Evolutionary conservation across 2,329 filamentous ascomycete species (phyloP), one percentile per base, ranked within the genome.

Genomic region (Phialophora verrucosa): DNA sequence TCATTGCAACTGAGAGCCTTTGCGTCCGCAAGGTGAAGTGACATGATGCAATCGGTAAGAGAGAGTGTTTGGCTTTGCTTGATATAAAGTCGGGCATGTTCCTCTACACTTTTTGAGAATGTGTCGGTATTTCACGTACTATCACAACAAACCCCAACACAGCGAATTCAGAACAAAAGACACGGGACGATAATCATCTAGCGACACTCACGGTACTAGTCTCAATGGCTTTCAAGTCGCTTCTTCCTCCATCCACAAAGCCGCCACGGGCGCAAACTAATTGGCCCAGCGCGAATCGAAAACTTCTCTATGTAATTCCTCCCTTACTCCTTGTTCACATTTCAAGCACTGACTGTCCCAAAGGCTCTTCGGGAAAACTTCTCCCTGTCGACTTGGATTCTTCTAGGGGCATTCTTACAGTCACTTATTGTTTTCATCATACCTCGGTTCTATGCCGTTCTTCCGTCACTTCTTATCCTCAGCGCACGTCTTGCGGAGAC

Each of bases 321-420:
- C 25, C 20, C 10, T 35, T 59, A 17, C 44, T 10, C 27, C 4
- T 4, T 10, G n/a, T 27, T 27, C 23, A 4, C 35, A 11, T 56
- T 47, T 31, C 7, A 17, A 47, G 11, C 35, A 31, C 54, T 63
- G 61, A 64, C 35, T 17, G 12, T 23, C 14, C 27, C 14, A 20
- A 17, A 68, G 66, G 35, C 47, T 8, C 51, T 76, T 25, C 77
- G 78, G 23, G 74, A 79, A 63, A 76, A 76, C 59, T 75, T 82
- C 67, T 73, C 73, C 25, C 72, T 81, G 64, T 71, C 76, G 11
- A 80, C 78, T 17, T 81, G 78, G 78, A 76, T 82, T 20, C 69
- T 78, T 31, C 27, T 81, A 14, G 79, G 81, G 42, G 78, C 77
- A 35, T 63, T 77, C 23, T 62, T 79, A 8, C 80, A 83, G 73